Conservation (phyloP, 1,284 basidiomycete species). For the Sanghuangporus weigelae region DNA sequence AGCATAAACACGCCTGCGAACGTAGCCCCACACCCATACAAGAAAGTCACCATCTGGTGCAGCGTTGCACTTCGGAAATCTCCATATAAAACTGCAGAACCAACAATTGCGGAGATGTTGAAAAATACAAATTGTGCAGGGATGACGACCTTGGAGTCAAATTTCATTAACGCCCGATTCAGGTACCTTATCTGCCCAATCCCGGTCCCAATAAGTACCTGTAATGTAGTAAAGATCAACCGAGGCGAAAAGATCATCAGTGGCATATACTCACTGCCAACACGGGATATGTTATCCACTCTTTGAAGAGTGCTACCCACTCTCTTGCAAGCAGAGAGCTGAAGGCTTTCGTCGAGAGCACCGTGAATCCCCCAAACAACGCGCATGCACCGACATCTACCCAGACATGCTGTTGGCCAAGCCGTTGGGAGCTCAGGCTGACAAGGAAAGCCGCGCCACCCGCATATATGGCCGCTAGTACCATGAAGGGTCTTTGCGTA, state of each 20-base stretch:
- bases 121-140: conserved; percentile 94
- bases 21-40: conserved; percentile 79
- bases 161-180: conserved; percentile 85
- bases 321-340: conserved; percentile 79
- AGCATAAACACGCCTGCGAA: conserved; percentile 86
- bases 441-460: conserved; percentile 53
- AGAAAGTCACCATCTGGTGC: conserved; percentile 81
- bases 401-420: conserved; percentile 68
- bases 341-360: conserved; percentile 89
- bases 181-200: conserved; percentile 89
- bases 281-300: conserved; percentile 77
- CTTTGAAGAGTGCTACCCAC: conserved; percentile 68
- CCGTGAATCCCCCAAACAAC: conserved; percentile 92
- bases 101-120: conserved; percentile 83
- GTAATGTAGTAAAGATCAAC: conserved; percentile 22
- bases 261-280: conserved; percentile 43
- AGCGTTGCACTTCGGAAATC: conserved; percentile 83
- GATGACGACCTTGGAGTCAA: conserved; percentile 86
- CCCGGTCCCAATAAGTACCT: conserved; percentile 77
- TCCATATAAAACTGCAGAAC: conserved; percentile 89
- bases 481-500: conserved; percentile 63
- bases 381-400: conserved; percentile 89
- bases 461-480: conserved; percentile 65
- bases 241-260: background rate
- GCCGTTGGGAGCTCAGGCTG: conserved; percentile 50